Evolutionary conservation across 2,329 filamentous ascomycete species (phyloP).

Genomic region (Ophiostoma sp.): DNA sequence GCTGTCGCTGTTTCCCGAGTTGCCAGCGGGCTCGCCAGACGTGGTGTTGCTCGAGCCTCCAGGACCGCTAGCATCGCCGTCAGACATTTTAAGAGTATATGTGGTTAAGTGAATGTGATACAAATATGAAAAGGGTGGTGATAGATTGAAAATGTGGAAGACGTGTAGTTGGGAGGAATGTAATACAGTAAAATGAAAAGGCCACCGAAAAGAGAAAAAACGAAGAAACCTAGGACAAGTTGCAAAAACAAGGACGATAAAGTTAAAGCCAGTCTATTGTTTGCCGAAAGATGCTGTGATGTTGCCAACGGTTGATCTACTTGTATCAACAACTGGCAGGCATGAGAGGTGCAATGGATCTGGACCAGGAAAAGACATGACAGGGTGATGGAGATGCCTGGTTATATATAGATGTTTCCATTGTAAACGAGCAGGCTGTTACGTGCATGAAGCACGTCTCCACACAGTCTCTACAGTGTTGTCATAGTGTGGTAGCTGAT

Average conservation of each 20-base stretch:
- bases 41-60: neutral
- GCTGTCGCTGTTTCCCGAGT: neutral
- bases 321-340: neutral
- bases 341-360: neutral
- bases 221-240: neutral
- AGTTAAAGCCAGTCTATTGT: neutral
- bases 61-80: slow-evolving; percentile 17
- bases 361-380: neutral
- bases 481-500: neutral
- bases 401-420: neutral
- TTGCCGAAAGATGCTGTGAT: neutral
- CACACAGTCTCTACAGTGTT: neutral
- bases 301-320: neutral
- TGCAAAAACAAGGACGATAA: neutral
- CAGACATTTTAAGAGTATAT: slow-evolving; percentile 19
- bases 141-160: neutral
- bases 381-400: neutral
- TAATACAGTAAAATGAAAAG: neutral
- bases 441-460: neutral
- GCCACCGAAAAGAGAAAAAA: neutral
- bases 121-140: neutral
- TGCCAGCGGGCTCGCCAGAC: neutral
- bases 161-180: too few species aligned
- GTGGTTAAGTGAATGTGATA: neutral
- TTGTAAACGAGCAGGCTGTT: neutral